Conservation (phyloP, 306 rosid genomes). For the Inga leiocalycina region DNA sequence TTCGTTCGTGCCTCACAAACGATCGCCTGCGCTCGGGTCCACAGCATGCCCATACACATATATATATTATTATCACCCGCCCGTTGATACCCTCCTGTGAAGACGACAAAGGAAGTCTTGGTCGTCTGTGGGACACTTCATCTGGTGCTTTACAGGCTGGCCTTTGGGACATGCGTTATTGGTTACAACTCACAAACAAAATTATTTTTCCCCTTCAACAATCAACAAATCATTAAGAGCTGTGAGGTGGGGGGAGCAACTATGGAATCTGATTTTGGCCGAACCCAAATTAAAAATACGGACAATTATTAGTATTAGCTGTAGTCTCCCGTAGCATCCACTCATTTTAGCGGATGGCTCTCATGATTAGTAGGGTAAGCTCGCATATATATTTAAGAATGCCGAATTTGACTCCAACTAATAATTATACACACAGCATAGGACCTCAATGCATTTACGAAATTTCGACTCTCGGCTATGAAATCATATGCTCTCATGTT, state of each 20-base stretch:
- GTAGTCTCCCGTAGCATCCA: background rate
- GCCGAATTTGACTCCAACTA: background rate
- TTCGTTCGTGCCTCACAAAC: background rate
- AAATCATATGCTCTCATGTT: too few relatives aligned
- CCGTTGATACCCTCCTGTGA: background rate
- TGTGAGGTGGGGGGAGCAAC: background rate
- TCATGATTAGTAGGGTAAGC: background rate
- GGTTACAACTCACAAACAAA: background rate
- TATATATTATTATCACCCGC: too few relatives aligned
- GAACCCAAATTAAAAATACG: background rate
- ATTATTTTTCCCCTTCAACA: background rate
- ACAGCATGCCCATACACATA: background rate
- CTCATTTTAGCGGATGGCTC: background rate
- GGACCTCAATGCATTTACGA: background rate
- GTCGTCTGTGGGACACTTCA: constrained; percentile 12
- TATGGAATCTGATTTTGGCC: background rate
- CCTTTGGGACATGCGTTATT: background rate
- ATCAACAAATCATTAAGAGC: background rate
- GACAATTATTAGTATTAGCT: background rate
- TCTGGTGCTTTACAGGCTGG: constrained; percentile 42
- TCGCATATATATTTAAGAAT: background rate
- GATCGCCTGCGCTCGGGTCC: background rate
- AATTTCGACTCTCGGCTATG: too few relatives aligned
- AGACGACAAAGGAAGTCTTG: constrained; percentile 21
- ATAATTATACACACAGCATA: too few relatives aligned